phyloP scores from a whole-genome alignment of 805 yeast genomes.

The Priceomyces carsonii region DNA sequence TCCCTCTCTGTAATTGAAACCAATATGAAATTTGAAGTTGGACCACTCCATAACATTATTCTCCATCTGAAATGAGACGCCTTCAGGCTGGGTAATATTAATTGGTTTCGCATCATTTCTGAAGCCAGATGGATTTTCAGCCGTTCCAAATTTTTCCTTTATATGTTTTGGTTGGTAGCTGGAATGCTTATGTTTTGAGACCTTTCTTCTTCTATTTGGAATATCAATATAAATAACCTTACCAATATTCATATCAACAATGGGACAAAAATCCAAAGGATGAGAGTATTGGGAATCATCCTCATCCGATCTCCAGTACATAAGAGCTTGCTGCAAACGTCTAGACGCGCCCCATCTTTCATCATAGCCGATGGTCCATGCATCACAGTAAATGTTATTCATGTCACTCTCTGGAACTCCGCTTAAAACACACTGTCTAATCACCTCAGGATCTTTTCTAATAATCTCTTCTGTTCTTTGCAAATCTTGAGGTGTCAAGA shows the following conservation, averaged over 20 bases:
- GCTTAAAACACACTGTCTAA: conserved; percentile 68
- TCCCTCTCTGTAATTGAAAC: conserved; percentile 86
- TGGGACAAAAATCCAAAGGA: conserved; percentile 82
- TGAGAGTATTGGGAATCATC: conserved; percentile 76
- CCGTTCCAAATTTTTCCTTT: conserved; percentile 57
- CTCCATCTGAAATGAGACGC: conserved; percentile 72
- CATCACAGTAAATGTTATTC: conserved; percentile 62
- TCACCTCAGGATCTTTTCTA: conserved; percentile 69
- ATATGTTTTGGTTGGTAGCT: conserved; percentile 69
- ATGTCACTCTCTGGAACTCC: conserved; percentile 67
- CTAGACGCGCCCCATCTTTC: conserved; percentile 77
- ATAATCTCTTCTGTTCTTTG: conserved; percentile 61
- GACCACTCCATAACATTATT: conserved; percentile 77
- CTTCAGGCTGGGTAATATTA: conserved; percentile 76
- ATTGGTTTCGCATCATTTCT: conserved; percentile 67
- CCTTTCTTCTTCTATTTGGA: conserved; percentile 72
- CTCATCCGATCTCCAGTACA: conserved; percentile 74
- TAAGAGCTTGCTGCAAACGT: conserved; percentile 78
- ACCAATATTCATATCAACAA: conserved; percentile 68
- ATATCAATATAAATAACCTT: conserved; percentile 75
- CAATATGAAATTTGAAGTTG: conserved; percentile 75
- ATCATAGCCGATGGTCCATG: conserved; percentile 71
- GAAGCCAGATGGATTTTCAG: conserved; percentile 47
- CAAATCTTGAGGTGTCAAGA: conserved; percentile 69
- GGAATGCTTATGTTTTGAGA: conserved; percentile 66